Base-by-base conservation (phyloP, 768 basidiomycete species). In the Mrakia gelida region DNA sequence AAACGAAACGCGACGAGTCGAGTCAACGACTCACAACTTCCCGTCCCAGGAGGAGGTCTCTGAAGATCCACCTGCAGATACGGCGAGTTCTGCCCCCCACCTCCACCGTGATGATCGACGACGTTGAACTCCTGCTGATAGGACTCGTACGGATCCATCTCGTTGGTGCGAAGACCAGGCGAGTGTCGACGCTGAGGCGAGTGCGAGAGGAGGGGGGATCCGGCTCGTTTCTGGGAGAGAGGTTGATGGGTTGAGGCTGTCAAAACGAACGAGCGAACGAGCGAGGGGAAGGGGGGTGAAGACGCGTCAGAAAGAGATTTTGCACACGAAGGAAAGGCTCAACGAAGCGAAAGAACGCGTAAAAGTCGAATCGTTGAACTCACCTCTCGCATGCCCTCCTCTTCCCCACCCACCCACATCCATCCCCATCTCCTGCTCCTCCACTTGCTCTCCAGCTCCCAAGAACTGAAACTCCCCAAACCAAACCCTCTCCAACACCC, bases 401-500 rank as follows among this genome's bases (percentile, higher is more conserved):
- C n/a, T n/a, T n/a, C 41, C 49, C 73, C 54, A 43, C 34, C 56
- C 38, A 11, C n/a, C 61, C 9, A 21, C 41, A 32, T 28, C 56
- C 41, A 62, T 45, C 30, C 30, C 45, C 34, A 1, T 5, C 49
- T 7, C 49, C 1, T 32, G 52, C 28, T 52, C 49, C 49, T 7
- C 15, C 18, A 1, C 16, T 5, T 21, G 11, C 23, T n/a, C 45
- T 45, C 45, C 45, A 45, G 9, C 15, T 1, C 68, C 65, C 18
- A 43, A 32, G 15, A 56, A 78, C 59, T 72, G 34, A 30, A 78
- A 71, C 28, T 73, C 73, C 26, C 77, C 77, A 43, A 73, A 78
- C 77, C 77, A 78, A 21, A 78, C 63, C 8, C 77, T 28, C 62
- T 78, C 71, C 13, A 78, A 30, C 13, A 78, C 77, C 23, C 43